These are phyloP conservation scores for Parascedosporium putredinis DNA, from an alignment of 2,329 filamentous ascomycete species.

Conservation along the genomic window DNA sequence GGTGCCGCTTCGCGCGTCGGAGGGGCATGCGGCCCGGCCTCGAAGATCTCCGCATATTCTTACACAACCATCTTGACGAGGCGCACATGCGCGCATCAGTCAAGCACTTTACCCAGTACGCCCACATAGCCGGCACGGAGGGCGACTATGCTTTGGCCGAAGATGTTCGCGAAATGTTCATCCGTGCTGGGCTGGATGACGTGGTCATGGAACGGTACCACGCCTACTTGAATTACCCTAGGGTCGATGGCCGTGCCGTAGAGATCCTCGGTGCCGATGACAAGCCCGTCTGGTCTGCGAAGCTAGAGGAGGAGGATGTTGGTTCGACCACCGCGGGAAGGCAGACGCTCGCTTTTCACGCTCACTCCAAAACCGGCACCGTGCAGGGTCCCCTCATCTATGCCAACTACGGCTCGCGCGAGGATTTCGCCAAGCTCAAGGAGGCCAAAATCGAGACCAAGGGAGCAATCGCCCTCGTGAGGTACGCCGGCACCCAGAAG, in stretches of 20 bases:
- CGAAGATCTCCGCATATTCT: conserved; percentile 66
- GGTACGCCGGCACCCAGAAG: conserved; percentile 63
- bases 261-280: conserved; percentile 64
- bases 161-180: conserved; percentile 73
- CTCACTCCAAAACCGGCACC: conserved; percentile 76
- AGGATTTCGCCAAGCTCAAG: conserved; percentile 67
- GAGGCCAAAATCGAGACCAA: conserved; percentile 63
- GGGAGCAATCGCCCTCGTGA: conserved; percentile 75
- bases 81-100: conserved; percentile 62
- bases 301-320: conserved; percentile 66
- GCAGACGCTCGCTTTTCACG: conserved; percentile 76
- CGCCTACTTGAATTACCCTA: conserved; percentile 90
- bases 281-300: conserved; percentile 63
- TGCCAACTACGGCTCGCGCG: conserved; percentile 78
- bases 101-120: conserved; percentile 68
- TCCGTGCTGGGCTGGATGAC: conserved; percentile 60
- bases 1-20: conserved; percentile 51
- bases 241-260: conserved; percentile 63
- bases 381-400: conserved; percentile 82
- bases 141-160: conserved; percentile 79
- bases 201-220: conserved; percentile 69
- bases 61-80: conserved; percentile 63
- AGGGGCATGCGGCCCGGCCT: conserved; percentile 67
- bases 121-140: conserved; percentile 89
- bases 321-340: conserved; percentile 52